Evolutionary conservation across 2,329 filamentous ascomycete species (phyloP).

Genomic region (Trichoderma simmonsii): DNA sequence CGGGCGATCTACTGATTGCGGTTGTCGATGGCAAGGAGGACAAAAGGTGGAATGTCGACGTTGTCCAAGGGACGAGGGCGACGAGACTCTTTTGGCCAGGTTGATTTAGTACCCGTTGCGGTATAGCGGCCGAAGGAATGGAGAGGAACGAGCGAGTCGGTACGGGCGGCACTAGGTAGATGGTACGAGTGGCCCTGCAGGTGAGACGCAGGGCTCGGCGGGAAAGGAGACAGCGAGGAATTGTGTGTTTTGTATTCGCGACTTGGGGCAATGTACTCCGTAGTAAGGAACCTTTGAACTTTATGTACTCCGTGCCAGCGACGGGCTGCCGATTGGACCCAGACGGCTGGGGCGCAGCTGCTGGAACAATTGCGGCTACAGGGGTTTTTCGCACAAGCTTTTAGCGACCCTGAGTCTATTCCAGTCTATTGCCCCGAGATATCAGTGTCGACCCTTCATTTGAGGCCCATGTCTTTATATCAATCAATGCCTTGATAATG

Average conservation of each 20-base stretch:
- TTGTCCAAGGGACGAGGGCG: constrained; percentile 18
- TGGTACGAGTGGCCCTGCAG: not conserved
- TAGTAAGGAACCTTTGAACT: not conserved
- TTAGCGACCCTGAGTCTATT: not conserved
- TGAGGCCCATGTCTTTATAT: not conserved
- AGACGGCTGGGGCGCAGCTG: constrained; percentile 7
- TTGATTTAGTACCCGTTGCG: constrained; percentile 12
- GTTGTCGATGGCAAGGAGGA: constrained; percentile 2
- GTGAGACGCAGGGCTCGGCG: constrained; percentile 3
- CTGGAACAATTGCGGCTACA: not conserved
- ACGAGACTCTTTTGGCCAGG: constrained; percentile 15
- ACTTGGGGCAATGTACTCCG: not conserved
- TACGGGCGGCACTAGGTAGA: not conserved
- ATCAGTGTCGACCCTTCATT: not conserved
- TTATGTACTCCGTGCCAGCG: not conserved
- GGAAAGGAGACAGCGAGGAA: not conserved
- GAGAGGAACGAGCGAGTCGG: not conserved
- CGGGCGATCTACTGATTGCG: not conserved
- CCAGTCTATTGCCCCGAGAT: not conserved
- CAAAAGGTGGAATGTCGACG: constrained; percentile 16
- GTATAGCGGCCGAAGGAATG: constrained; percentile 5
- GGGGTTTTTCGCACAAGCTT: not conserved
- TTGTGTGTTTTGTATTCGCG: not conserved
- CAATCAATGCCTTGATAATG: not conserved
- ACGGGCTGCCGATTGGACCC: not conserved